Base-by-base conservation (phyloP, 306 rosid genomes). In the Cucurbita argyrosperma region DNA sequence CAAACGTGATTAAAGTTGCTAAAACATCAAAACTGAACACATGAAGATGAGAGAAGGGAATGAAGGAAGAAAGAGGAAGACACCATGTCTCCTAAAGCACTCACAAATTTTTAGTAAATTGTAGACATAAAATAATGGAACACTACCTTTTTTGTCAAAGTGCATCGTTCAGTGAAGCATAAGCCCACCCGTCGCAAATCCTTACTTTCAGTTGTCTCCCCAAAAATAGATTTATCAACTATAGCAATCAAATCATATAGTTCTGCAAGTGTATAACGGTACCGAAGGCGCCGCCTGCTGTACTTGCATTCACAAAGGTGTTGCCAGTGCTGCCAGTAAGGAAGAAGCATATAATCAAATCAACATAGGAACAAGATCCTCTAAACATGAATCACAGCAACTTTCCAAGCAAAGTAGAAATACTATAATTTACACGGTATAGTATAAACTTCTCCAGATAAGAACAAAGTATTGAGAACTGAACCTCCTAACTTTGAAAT, bases 271-370 rank as follows among this genome's bases (percentile, higher is more conserved):
- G 98, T 85, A 71, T 90, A 90, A 50, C 98, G 98, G 74, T 90
- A 94, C 70, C 83, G 87, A 83, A 94, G 92, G 63, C 88, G 70
- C 4, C 80, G 90, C 76, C 80, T 86, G 68, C 82, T 78, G 84
- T 88, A 79, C 83, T 89, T 85, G 86, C 98, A 94, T 81, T 94
- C 98, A 80, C 98, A 94, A 76, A 94, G 97, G 80, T 80, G 95
- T 78, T 89, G 86, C 87, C 88, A 90, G 35, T 94, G 98, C 98
- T 94, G 92, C 83, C 84, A 12, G 72, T 79, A 58, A 66, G 35
- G 76, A 38, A 63, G 54, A 49, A 74, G 61, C 71, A 79, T 49
- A 64, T 30, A 30, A 30, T 30, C 35, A 30, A 4, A 30, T 42
- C 47, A 71, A 26, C 18, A 37, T 9, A 52, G 46, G 12, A 39